These are phyloP conservation scores for Smallanthus sonchifolius DNA, from an alignment of 129 eudicot species.

Conservation along the genomic window DNA sequence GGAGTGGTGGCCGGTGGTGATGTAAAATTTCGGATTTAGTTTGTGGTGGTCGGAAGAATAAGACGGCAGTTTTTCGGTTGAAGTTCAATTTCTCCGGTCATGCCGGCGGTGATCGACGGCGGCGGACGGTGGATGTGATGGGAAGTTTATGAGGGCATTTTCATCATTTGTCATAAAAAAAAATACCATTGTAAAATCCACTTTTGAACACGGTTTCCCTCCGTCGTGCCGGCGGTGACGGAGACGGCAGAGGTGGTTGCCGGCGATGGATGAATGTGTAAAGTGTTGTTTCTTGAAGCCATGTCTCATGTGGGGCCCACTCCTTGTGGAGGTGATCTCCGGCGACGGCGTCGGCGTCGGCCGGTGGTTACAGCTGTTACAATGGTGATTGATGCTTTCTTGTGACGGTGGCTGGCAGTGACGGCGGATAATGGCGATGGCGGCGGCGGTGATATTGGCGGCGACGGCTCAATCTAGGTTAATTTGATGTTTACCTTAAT, in stretches of 20 bases:
- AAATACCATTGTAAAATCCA: too few relatives aligned
- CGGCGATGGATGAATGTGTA: neutral
- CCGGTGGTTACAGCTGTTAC: too few relatives aligned
- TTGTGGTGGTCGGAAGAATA: neutral
- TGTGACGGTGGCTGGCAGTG: neutral
- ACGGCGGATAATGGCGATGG: neutral
- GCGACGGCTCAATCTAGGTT: constrained; percentile 42
- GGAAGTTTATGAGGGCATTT: constrained; percentile 17
- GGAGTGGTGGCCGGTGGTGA: constrained; percentile 2
- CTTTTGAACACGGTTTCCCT: too few relatives aligned
- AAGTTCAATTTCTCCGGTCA: too few relatives aligned
- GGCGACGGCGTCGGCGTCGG: neutral
- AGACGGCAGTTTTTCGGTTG: too few relatives aligned
- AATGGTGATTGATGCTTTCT: too few relatives aligned
- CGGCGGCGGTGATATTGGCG: constrained; percentile 37
- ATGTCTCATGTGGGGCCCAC: neutral
- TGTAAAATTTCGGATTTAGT: neutral
- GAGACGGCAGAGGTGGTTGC: neutral
- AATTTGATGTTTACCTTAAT: constrained; percentile 20
- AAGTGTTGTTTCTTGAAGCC: neutral
- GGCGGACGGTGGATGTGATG: neutral
- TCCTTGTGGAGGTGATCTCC: neutral
- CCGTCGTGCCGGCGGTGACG: neutral
- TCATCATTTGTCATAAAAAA: constrained; percentile 2
- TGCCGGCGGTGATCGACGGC: neutral